Evolutionary conservation across 2,329 filamentous ascomycete genomes (phyloP).

Genomic region (Monosporascus sp.): DNA sequence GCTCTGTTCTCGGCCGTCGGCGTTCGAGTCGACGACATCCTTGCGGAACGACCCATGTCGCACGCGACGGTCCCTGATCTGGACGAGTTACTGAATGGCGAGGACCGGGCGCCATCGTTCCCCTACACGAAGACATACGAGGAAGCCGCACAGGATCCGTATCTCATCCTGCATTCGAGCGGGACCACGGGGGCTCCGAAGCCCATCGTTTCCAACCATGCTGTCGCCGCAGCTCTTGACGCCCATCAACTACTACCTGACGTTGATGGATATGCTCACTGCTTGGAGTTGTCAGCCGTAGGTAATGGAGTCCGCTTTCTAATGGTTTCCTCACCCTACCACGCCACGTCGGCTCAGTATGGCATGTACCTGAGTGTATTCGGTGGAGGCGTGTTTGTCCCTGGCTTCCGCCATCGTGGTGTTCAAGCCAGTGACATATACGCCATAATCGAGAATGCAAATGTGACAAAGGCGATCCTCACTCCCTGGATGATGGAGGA

Average conservation of each 20-base stretch:
- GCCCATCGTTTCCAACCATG: constrained; percentile 7
- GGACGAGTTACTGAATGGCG: constrained; percentile 6
- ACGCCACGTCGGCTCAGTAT: constrained; percentile 9
- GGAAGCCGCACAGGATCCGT: constrained; percentile 11
- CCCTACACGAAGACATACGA: constrained; percentile 15
- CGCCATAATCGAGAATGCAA: constrained; percentile 7
- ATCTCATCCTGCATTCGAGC: constrained; percentile 14
- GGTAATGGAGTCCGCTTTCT: constrained; percentile 10
- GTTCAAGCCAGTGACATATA: constrained; percentile 7
- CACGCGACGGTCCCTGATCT: constrained; percentile 9
- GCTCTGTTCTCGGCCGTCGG: constrained; percentile 11
- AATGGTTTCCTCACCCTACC: constrained; percentile 11
- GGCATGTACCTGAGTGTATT: constrained; percentile 9
- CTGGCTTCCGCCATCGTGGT: constrained; percentile 13
- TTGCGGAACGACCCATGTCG: constrained; percentile 10
- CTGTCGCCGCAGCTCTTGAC: constrained; percentile 4
- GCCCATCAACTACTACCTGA: constrained; percentile 7
- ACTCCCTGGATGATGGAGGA: constrained; percentile 17
- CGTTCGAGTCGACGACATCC: constrained; percentile 11
- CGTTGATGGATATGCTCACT: constrained; percentile 8
- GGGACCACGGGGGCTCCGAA: constrained; percentile 16
- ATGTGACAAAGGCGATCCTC: constrained; percentile 7
- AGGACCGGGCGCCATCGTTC: constrained; percentile 7
- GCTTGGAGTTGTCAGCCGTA: constrained; percentile 1
- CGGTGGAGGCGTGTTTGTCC: constrained; percentile 10